A percentile compares a stretch with the other conserved stretches of the same genome.
Conservation (phyloP, 2,329 filamentous ascomycete species). For the Trichoderma afroharzianum region DNA sequence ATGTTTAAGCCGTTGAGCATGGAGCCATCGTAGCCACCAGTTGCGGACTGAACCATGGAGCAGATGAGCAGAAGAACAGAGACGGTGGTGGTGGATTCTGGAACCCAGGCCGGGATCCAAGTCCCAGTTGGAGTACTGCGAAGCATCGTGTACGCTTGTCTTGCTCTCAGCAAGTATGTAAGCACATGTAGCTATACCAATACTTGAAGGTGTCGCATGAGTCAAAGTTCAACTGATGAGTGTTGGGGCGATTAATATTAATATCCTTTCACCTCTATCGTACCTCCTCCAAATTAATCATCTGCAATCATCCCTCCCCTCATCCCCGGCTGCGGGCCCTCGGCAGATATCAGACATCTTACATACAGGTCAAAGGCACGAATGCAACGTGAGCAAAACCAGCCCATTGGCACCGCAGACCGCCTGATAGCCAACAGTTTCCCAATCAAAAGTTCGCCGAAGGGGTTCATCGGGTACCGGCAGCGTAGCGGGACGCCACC, state of each 20-base stretch:
- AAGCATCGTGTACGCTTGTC: constrained; percentile 10
- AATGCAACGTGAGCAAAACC: neutral
- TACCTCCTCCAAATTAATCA: neutral
- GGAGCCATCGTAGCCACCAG: constrained; percentile 42
- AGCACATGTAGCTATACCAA: neutral
- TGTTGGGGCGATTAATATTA: neutral
- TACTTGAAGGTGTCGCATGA: neutral
- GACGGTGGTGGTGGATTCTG: constrained; percentile 38
- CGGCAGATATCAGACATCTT: neutral
- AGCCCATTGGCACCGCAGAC: neutral
- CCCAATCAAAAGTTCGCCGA: constrained; percentile 14
- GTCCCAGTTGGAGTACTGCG: constrained; percentile 35
- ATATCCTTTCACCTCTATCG: neutral
- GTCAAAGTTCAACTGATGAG: neutral
- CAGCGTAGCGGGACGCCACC: neutral
- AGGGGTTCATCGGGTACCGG: constrained; percentile 1
- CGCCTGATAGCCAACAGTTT: neutral
- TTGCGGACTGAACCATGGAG: constrained; percentile 41
- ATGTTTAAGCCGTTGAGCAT: constrained; percentile 58
- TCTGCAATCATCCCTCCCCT: neutral
- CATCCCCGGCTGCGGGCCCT: neutral
- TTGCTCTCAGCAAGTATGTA: neutral
- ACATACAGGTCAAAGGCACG: too few relatives aligned
- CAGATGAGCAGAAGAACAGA: constrained; percentile 41
- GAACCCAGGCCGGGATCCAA: constrained; percentile 46